Base-by-base conservation (phyloP, 2,329 filamentous ascomycete genomes). In the Fusarium clavum region DNA sequence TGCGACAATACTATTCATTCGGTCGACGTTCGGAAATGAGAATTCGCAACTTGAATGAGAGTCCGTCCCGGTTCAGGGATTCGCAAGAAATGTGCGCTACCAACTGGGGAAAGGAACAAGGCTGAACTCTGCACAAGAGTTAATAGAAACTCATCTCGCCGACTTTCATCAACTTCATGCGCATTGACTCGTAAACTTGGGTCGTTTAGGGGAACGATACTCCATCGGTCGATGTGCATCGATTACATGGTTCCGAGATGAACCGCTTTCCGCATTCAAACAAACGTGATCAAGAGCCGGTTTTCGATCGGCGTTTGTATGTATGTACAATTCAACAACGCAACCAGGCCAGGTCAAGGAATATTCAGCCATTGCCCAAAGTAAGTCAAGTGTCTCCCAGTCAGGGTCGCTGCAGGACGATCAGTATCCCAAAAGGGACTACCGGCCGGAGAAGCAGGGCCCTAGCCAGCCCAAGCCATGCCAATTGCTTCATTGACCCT, bases 241-340 rank as follows among this genome's bases (percentile, higher is more conserved):
- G 48, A 68, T 59, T 75, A 48, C 62, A 64, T 71, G 57, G 67
- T 74, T 64, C 71, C 65, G 58, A 73, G 67, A 74, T 74, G 64
- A 72, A 66, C 71, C 59, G 67, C 58, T 64, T 63, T 67, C 67
- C 53, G 59, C 57, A 69, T 70, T 70, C 65, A 67, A 57, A 60
- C 57, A 69, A 65, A 71, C 40, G 55, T 70, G 67, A 56, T 52
- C 64, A 74, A 75, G 75, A 71, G 58, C 77, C 76, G 74, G 74
- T 72, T 72, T 64, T 76, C 73, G 77, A 78, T 75, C 76, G 76
- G 76, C 76, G 77, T 71, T 66, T 69, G 62, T 27, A 64, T 69
- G 62, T 27, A 64, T 64, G 61, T 71, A 61, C 61, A 57, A 48
- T 66, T 65, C 65, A 73, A 60, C 57, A 60, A 68, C 43, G 44